These are phyloP conservation scores for Melampsora americana DNA, from an alignment of 1,284 basidiomycete genomes.

Conservation along the genomic window DNA sequence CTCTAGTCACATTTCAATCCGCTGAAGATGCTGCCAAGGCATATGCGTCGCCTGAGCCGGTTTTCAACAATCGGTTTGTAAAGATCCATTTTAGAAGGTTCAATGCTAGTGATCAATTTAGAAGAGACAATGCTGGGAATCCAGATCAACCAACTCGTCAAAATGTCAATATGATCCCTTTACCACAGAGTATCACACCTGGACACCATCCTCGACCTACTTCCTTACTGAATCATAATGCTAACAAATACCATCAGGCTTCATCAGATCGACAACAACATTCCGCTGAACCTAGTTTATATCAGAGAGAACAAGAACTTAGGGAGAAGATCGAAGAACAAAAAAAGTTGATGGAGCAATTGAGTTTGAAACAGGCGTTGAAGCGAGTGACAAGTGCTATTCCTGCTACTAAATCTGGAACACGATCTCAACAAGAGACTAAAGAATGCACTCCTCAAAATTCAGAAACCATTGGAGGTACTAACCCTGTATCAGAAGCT, in stretches of 20 bases:
- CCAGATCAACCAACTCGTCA: too few relatives aligned
- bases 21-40: slow-evolving; percentile 27
- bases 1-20: slow-evolving; percentile 26
- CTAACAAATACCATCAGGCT: slow-evolving; percentile 11
- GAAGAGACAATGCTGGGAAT: neutral
- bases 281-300: slow-evolving; percentile 10
- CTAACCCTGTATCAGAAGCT: too few relatives aligned
- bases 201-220: too few relatives aligned
- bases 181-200: too few relatives aligned
- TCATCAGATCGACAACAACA: neutral
- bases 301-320: slow-evolving; percentile 33
- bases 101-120: neutral
- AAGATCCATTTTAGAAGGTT: slow-evolving; percentile 19
- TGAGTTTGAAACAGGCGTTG: slow-evolving; percentile 27
- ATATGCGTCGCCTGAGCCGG: slow-evolving; percentile 31
- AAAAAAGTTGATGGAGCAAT: slow-evolving; percentile 28
- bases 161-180: too few relatives aligned
- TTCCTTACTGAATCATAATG: neutral
- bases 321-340: slow-evolving; percentile 38
- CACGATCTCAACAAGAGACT: too few relatives aligned
- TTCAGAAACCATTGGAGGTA: too few relatives aligned
- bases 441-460: too few relatives aligned
- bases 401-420: too few relatives aligned
- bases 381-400: neutral
- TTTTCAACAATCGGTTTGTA: slow-evolving; percentile 42